Conservation (phyloP, 140 eudicot genomes). For the Ambrosia hybrid region DNA sequence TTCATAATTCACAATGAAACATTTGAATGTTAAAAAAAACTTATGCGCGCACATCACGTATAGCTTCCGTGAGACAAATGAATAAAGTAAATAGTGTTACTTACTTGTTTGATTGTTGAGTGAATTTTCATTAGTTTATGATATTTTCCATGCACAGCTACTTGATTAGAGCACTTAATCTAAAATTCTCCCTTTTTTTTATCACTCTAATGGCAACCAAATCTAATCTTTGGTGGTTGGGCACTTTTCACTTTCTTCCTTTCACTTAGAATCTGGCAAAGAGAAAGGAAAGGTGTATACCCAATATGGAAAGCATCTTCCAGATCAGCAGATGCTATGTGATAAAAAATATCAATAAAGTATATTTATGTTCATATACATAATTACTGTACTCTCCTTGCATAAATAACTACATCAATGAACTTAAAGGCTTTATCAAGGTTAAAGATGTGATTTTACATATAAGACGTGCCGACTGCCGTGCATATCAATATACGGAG, state of each 20-base stretch:
- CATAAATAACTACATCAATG: constrained; percentile 6
- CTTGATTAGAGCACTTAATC: constrained; percentile 18
- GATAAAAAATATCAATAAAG: constrained; percentile 24
- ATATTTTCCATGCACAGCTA: constrained; percentile 25
- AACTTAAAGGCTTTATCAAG: constrained; percentile 24
- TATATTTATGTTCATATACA: constrained; percentile 4
- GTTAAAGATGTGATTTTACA: constrained; percentile 29
- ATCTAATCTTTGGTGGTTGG: constrained; percentile 15
- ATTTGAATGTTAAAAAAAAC: too few relatives aligned
- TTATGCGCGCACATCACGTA: background rate
- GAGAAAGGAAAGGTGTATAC: constrained; percentile 27
- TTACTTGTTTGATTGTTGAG: too few relatives aligned
- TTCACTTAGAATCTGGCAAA: constrained; percentile 16
- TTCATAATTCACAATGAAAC: too few relatives aligned
- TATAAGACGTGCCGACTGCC: constrained; percentile 24
- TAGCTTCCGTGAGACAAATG: background rate
- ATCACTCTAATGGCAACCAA: too few relatives aligned
- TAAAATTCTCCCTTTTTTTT: constrained; percentile 12
- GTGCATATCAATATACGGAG: constrained; percentile 41
- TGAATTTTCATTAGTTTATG: constrained; percentile 1
- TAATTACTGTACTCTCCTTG: constrained; percentile 26
- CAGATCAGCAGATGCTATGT: constrained; percentile 37
- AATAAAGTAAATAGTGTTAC: constrained; percentile 14
- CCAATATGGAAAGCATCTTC: constrained; percentile 32
- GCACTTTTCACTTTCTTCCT: constrained; percentile 29